These are phyloP conservation scores for Iris macrosiphon DNA, from an alignment of 106 monocot species.

Conservation along the genomic window DNA sequence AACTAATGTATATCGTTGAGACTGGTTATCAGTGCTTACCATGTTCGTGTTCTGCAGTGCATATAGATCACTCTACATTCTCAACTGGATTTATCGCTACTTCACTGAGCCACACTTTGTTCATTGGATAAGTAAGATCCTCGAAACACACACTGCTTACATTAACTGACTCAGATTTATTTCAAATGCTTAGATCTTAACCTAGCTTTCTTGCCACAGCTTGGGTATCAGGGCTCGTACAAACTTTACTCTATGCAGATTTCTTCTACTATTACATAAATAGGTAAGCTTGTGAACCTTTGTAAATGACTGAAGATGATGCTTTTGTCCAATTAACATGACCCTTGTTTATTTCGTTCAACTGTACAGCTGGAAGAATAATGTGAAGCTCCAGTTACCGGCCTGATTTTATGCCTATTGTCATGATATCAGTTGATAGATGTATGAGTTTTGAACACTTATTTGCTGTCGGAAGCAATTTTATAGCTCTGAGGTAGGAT, in stretches of 20 bases:
- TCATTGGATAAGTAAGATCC: conserved; percentile 88
- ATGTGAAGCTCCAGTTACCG: conserved; percentile 79
- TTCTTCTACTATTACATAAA: conserved; percentile 96
- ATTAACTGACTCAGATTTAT: not conserved
- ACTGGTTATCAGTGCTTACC: too few species aligned
- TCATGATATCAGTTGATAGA: not conserved
- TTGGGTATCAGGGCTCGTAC: conserved; percentile 85
- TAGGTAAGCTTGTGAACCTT: conserved; percentile 31
- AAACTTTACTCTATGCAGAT: conserved; percentile 85
- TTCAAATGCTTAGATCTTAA: not conserved
- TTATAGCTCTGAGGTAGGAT: not conserved
- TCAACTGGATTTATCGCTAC: conserved; percentile 92
- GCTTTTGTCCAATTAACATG: not conserved
- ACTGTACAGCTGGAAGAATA: conserved; percentile 82
- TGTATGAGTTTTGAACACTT: not conserved
- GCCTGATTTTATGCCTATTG: conserved; percentile 18
- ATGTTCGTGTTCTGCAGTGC: conserved; percentile 82
- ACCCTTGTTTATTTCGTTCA: not conserved
- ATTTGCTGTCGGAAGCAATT: not conserved
- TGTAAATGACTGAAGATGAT: not conserved
- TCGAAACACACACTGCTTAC: not conserved
- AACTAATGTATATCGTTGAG: too few species aligned
- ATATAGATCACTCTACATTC: conserved; percentile 75
- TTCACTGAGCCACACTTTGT: conserved; percentile 80
- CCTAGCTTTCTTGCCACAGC: conserved; percentile 29